phyloP scores from a whole-genome alignment of 78 protist genomes.

The Capsaspora owczarzaki region DNA sequence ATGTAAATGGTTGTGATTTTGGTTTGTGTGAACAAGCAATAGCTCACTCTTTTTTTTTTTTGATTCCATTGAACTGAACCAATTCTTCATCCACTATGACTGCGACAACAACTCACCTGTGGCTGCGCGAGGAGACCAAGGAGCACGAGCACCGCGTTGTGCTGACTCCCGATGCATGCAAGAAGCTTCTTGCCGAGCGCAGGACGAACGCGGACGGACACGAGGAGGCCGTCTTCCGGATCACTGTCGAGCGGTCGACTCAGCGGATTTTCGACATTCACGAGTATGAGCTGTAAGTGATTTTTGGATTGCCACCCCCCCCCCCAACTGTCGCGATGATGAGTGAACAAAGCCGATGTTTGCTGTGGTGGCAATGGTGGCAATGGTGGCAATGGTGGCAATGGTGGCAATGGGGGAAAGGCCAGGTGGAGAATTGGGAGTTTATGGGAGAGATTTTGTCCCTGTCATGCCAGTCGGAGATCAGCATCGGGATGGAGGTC shows the following conservation, averaged over 20 bases:
- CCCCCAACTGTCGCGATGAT: not conserved
- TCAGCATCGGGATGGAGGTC: no score
- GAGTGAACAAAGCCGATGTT: not conserved
- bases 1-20: no score
- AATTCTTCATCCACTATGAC: no score
- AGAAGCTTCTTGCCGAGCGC: slow-evolving; percentile 14
- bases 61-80: not conserved
- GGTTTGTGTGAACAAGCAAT: no score
- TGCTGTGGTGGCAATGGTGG: not conserved
- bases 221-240: slow-evolving; percentile 7
- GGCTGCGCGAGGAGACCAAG: slow-evolving; percentile 54
- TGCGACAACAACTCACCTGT: slow-evolving; percentile 12
- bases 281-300: slow-evolving; percentile 29
- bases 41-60: no score
- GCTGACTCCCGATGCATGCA: slow-evolving; percentile 36
- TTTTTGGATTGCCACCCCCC: not conserved
- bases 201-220: not conserved
- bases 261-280: slow-evolving; percentile 14
- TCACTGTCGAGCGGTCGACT: slow-evolving; percentile 37
- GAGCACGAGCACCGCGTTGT: slow-evolving; percentile 43
- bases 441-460: no score
- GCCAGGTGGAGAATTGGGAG: no score
- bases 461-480: no score
- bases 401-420: no score
- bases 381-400: not conserved